Base-by-base conservation (phyloP, 495 filamentous ascomycete genomes). In the Cercophora samala region DNA sequence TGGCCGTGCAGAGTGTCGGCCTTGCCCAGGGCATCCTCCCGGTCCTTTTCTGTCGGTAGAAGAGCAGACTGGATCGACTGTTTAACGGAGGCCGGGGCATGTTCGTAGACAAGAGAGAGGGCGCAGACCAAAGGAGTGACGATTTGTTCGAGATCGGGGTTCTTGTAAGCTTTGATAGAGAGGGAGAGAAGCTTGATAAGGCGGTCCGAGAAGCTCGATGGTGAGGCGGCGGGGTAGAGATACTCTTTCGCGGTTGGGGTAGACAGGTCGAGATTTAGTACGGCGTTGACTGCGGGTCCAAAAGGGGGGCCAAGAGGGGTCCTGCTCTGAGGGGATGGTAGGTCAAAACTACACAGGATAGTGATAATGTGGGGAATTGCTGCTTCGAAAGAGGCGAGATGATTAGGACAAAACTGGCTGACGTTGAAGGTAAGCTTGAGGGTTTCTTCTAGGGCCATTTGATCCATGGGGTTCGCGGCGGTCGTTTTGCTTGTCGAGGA, bases 351-450 rank as follows among this genome's bases (percentile, higher is more conserved):
- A 64, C 69, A 76, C 26, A 99, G 84, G 15, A 97, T 85, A 64
- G 86, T 89, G 66, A 95, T 80, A 15, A 99, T 87, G 64, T 85
- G 83, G 3, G 88, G 85, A 37, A 96, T 84, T 0, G 90, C 88
- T 18, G 81, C 76, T 0, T 87, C 85, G 74, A 96, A 96, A 1
- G 81, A 75, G 21, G 73, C 74, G 23, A 81, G 73, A 15, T 88
- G 80, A 62, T 87, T 80, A 5, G 92, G 63, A 51, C 66, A 68
- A 37, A 72, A 69, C 2, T 62, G 87, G 5, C 87, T 89, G 52
- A 97, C 78, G 75, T 97, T 97, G 80, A 96, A 99, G 6, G 97
- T 77, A 55, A 99, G 81, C 73, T 97, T 97, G 15, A 96, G 78
- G 1, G 89, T 92, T 73, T 99, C 96, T 0, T 81, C 84, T 4